A percentile compares a stretch with the other conserved stretches of the same genome.
Evolutionary conservation across 2,329 filamentous ascomycete species (phyloP).

Genomic region (Xylaria sp.): DNA sequence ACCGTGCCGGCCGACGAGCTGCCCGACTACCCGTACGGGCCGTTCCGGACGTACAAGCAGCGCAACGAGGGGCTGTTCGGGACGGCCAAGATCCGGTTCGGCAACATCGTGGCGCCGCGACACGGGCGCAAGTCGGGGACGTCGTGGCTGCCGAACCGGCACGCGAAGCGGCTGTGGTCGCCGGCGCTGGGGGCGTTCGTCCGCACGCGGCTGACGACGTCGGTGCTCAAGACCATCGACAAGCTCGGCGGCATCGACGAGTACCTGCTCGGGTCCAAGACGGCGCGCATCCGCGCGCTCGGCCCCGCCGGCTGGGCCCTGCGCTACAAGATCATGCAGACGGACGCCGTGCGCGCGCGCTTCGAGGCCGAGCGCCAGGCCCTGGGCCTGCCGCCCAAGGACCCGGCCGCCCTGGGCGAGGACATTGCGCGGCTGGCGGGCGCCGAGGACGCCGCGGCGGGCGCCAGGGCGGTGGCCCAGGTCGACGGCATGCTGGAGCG

Average conservation of each 20-base stretch:
- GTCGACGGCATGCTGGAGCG: constrained; percentile 46
- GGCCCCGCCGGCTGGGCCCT: constrained; percentile 90
- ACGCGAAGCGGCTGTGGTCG: constrained; percentile 68
- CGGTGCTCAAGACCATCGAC: constrained; percentile 74
- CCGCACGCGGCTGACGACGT: constrained; percentile 69
- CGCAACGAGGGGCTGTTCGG: constrained; percentile 77
- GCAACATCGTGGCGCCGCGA: constrained; percentile 73
- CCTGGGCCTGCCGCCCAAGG: constrained; percentile 64
- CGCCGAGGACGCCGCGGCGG: constrained; percentile 33
- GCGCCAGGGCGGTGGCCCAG: constrained; percentile 40
- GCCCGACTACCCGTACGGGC: constrained; percentile 74
- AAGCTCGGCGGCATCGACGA: constrained; percentile 88
- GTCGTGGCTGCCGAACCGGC: constrained; percentile 75
- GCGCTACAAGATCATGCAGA: constrained; percentile 88
- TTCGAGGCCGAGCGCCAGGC: constrained; percentile 66
- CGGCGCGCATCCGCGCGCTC: constrained; percentile 78
- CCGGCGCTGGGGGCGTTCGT: constrained; percentile 64
- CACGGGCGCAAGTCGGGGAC: constrained; percentile 72
- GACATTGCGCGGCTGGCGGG: constrained; percentile 34
- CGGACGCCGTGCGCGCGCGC: constrained; percentile 62
- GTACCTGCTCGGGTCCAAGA: constrained; percentile 83
- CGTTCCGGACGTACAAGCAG: constrained; percentile 74
- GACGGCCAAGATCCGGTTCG: constrained; percentile 70
- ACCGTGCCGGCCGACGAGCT: constrained; percentile 47
- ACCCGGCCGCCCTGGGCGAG: constrained; percentile 41